Conservation (phyloP, 805 yeast species). For the Limtongia smithiae region DNA sequence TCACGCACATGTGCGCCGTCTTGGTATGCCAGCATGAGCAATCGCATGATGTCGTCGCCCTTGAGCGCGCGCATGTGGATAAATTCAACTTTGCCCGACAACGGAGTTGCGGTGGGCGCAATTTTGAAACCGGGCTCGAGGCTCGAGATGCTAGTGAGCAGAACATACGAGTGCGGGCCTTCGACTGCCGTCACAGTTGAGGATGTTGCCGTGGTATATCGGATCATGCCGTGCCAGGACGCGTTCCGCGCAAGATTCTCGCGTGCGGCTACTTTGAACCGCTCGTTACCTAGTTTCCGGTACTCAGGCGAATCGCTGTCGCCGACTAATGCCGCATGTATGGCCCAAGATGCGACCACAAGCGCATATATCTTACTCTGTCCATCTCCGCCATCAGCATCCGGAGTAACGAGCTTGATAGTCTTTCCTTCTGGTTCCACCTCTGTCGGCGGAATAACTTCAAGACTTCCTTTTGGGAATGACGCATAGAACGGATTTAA, state of each 20-base stretch:
- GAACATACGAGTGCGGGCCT: conserved; percentile 56
- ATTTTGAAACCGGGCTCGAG: conserved; percentile 62
- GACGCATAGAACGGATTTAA: conserved; percentile 20
- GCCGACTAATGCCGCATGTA: conserved; percentile 82
- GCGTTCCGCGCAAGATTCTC: conserved; percentile 51
- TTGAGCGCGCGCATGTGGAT: conserved; percentile 44
- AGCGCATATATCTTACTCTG: conserved; percentile 20
- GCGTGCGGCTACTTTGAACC: conserved; percentile 69
- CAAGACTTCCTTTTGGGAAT: conserved; percentile 28
- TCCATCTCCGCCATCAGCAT: neutral
- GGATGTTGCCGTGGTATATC: conserved; percentile 9
- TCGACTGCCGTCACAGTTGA: conserved; percentile 16
- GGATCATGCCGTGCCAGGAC: conserved; percentile 46
- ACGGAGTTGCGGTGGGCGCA: conserved; percentile 55
- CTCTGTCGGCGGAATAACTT: conserved; percentile 46
- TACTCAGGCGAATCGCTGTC: conserved; percentile 69
- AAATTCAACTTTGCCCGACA: conserved; percentile 44
- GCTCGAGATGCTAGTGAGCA: conserved; percentile 51
- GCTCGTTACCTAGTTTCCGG: conserved; percentile 57
- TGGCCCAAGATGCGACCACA: conserved; percentile 78
- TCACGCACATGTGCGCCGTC: conserved; percentile 53
- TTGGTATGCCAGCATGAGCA: conserved; percentile 57
- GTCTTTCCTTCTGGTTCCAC: conserved; percentile 39
- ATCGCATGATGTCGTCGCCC: conserved; percentile 45
- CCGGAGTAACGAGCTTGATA: conserved; percentile 3